These are phyloP conservation scores for Phytopythium vexans DNA, from an alignment of 352 stramenopile species.

Conservation along the genomic window DNA sequence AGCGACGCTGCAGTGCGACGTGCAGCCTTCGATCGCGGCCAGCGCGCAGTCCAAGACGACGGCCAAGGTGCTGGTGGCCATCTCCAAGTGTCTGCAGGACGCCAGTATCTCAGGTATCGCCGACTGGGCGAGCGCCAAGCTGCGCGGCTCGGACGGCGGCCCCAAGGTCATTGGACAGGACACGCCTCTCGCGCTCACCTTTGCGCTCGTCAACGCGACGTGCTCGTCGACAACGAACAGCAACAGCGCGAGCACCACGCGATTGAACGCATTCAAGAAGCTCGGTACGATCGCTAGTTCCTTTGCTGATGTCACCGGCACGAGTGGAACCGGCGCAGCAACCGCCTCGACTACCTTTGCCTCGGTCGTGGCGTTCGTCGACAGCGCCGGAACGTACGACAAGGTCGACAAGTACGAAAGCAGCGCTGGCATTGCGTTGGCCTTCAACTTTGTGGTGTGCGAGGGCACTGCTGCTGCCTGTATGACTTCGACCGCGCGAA, in stretches of 20 bases:
- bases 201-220: slow-evolving; percentile 1
- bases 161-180: slow-evolving; percentile 12
- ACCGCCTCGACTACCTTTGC: slow-evolving; percentile 5
- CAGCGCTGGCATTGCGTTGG: slow-evolving; percentile 18
- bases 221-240: slow-evolving; percentile 14
- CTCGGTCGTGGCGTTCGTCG: slow-evolving; percentile 44
- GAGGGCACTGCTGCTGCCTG: slow-evolving; percentile 4
- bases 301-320: not conserved
- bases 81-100: slow-evolving; percentile 65
- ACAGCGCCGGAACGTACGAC: slow-evolving; percentile 22
- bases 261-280: slow-evolving; percentile 34
- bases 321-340: slow-evolving; percentile 4
- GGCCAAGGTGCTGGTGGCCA: slow-evolving; percentile 36
- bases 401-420: slow-evolving; percentile 32
- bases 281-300: slow-evolving; percentile 23
- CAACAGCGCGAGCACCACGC: slow-evolving; percentile 18
- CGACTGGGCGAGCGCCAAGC: slow-evolving; percentile 1
- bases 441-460: slow-evolving; percentile 42
- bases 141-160: not conserved
- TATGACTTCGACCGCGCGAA: not conserved
- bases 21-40: not conserved
- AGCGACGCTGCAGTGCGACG: not conserved
- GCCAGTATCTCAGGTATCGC: slow-evolving; percentile 8
- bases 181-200: not conserved
- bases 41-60: slow-evolving; percentile 5